Base-by-base conservation (phyloP, 108 stramenopile genomes). In the Conticribra weissflogii region DNA sequence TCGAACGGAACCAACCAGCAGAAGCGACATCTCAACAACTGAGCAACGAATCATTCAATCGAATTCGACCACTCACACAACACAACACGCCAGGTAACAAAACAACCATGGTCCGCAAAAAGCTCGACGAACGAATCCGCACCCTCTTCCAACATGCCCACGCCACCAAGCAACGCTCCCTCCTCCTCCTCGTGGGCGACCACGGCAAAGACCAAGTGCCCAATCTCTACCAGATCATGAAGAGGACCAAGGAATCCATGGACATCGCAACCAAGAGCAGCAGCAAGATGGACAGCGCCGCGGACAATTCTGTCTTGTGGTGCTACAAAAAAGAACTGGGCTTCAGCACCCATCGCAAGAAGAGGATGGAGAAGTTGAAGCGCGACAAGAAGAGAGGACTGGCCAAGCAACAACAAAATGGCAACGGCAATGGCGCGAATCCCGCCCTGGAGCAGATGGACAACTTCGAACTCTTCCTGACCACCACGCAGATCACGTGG, bases 241-340 rank as follows among this genome's bases (percentile, higher is more conserved):
- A 84, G 28, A 83, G 89, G 61, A 87, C 93, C 0, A 76, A 87
- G 29, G 79, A 98, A 41, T 9, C 8, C 36, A 41, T 5, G n/a
- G n/a, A n/a, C 12, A 41, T 9, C 36, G 36, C 36, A 41, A 41
- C 8, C 24, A 82, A 92, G n/a, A n/a, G n/a, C 53, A 76, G 89
- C 28, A 88, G 96, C 27, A 89, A 95, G 7, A 81, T 85, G 28
- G 21, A 55, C 19, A 27, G 50, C 46, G 48, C 68, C 25, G 21
- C 50, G 33, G 21, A 8, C 58, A 59, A 51, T 41, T 71, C 68
- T 28, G 98, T 99, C 3, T 71, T 99, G 14, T 99, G 99, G 99
- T 98, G 97, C 78, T 99, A 99, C 89, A 98, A 98, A 71, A 98
- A 98, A 58, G 98, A 99, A 74, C 83, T 99, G 27, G 99, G 99